A percentile compares a stretch with the other conserved stretches of the same genome.
Conservation (phyloP, 306 rosid species). For the Ormosia emarginata region DNA sequence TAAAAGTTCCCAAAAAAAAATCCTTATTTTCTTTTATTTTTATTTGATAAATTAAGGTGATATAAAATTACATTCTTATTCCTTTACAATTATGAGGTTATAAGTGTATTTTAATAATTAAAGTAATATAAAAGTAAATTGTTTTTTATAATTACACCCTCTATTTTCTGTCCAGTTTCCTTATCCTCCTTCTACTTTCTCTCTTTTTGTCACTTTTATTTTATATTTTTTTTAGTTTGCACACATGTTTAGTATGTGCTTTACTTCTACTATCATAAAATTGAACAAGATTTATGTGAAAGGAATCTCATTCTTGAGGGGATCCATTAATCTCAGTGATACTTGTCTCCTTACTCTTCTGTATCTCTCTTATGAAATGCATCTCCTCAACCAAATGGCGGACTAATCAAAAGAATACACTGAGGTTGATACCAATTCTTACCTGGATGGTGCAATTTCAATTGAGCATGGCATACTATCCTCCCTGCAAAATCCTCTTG, state of each 20-base stretch:
- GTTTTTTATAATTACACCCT: not conserved
- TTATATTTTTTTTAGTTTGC: not conserved
- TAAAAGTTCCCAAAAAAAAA: not conserved
- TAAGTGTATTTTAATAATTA: not conserved
- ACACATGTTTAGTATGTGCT: not conserved
- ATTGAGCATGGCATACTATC: not conserved
- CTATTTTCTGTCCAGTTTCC: not conserved
- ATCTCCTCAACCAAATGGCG: not conserved
- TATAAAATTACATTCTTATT: not conserved
- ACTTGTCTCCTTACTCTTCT: not conserved
- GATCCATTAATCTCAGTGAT: not conserved
- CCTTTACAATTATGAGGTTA: not conserved
- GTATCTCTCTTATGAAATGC: not conserved
- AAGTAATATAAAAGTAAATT: not conserved
- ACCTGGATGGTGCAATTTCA: not conserved
- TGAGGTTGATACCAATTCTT: not conserved
- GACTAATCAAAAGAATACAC: not conserved
- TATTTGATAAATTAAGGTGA: not conserved
- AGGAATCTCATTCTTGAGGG: not conserved
- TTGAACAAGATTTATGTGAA: not conserved
- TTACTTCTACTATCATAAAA: not conserved
- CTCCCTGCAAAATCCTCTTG: not conserved
- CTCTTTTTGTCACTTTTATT: not conserved
- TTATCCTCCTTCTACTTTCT: not conserved
- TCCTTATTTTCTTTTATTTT: not conserved